Evolutionary conservation across 2,329 filamentous ascomycete species (phyloP), one percentile per base, ranked within the genome.

Genomic region (Fusarium odoratissimum): DNA sequence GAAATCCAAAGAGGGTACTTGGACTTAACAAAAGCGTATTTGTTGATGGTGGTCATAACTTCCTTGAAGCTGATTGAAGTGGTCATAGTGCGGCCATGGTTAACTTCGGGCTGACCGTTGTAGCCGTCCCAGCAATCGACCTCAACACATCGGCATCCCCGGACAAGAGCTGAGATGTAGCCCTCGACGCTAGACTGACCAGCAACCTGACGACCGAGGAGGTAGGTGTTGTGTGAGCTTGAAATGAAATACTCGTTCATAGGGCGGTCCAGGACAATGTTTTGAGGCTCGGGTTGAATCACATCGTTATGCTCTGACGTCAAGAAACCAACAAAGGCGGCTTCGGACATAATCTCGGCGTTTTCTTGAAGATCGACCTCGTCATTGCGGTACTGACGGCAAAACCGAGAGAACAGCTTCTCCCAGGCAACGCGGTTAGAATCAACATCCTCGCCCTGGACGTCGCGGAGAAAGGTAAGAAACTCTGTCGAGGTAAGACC

Each of bases 241-340:
- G 95, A 98, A 74, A 99, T 96, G 85, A 95, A 98, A 82, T 99
- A 99, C 80, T 98, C 95, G 80, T 97, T 97, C 80, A 98, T 85
- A 0, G 96, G 96, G 30, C 93, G 90, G 78, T 97, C 91, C 60
- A 98, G 89, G 10, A 85, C 85, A 61, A 91, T 90, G 33, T 90
- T 84, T 17, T 88, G 82, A n/a, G 89, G 88, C 68, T 88, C 86
- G 45, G 88, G 87, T 33, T 88, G 83, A 45, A 94, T 87, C 5
- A 93, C 87, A 5, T 90, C 86, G 78, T 97, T 97, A 75, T 91
- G 88, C 48, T 89, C 88, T 1, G 94, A 97, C 19, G 91, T 89
- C 17, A 97, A 84, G 77, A 92, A 97, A 16, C 90, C 90, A 33
- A 93, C 90, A 76, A 99, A 94, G 2, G 91, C 93, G 44, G 92